Evolutionary conservation across 1,284 basidiomycete species (phyloP), one percentile per base, ranked within the genome.

Genomic region (Moniliophthora roreri): DNA sequence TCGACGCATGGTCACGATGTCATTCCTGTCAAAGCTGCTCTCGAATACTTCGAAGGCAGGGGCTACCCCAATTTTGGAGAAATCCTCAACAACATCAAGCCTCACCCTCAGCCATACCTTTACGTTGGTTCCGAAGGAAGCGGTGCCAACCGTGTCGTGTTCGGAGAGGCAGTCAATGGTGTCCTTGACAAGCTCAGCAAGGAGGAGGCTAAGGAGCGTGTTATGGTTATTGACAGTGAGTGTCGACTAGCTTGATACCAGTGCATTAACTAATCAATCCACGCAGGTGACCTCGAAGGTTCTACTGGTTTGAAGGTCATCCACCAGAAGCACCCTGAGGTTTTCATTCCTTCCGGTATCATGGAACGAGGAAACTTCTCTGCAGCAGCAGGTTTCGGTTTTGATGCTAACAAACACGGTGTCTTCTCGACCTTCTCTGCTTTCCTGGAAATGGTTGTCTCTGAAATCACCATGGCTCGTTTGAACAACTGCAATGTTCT

Each of bases 401-500:
- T 89, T 64, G 84, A 80, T 42, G 68, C 75, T 44, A 76, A 87
- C 60, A 89, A 88, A 68, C 89, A 85, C 56, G 88, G 87, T 60
- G 87, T 91, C 55, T 91, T 90, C 75, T 91, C 88, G 20, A 93
- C 91, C 4, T 93, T 93, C 73, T 89, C 87, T 47, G 91, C 91
- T 4, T 93, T 93, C 77, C 75, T 92, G 56, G 91, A 93, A 77
- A 93, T 93, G 91, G 75, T 89, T 54, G 70, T 93, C 55, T 92
- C 90, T 2, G 91, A 93, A 66, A 74, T 92, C 53, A 93, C 91
- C n/a, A 93, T 93, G 91, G 91, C 91, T 15, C 81, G 90, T 51
- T 69, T 93, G 64, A 93, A 93, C 70, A 80, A 87, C 64, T 90
- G 89, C 75, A 93, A 93, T 64, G 84, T 93, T 15, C 79, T 93